Conservation (phyloP, 2,329 filamentous ascomycete species). For the Exophiala xenobiotica region DNA sequence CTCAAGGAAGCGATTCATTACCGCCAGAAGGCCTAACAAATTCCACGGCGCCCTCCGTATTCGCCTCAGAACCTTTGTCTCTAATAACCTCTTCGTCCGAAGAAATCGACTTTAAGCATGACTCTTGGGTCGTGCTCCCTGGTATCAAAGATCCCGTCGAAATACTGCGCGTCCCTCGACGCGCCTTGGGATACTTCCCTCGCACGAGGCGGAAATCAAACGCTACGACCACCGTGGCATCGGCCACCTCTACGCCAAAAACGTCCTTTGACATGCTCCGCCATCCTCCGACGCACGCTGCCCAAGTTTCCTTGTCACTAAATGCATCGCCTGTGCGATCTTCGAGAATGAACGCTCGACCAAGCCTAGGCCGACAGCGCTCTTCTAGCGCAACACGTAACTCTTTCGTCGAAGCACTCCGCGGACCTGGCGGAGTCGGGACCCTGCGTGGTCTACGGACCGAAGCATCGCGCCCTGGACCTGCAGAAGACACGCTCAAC, state of each 20-base stretch:
- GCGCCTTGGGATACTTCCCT: constrained; percentile 85
- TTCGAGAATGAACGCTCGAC: constrained; percentile 20
- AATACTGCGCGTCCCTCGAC: constrained; percentile 78
- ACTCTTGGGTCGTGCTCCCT: constrained; percentile 83
- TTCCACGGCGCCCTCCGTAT: constrained; percentile 10
- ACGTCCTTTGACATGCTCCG: constrained; percentile 32
- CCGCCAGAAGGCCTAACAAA: constrained; percentile 7
- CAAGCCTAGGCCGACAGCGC: constrained; percentile 33
- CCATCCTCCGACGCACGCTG: constrained; percentile 33
- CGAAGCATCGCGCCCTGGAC: constrained; percentile 55
- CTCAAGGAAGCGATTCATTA: not conserved
- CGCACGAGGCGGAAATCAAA: constrained; percentile 81
- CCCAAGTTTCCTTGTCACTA: constrained; percentile 32
- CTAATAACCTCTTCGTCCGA: constrained; percentile 27
- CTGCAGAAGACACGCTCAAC: constrained; percentile 80
- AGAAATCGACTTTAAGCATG: constrained; percentile 76
- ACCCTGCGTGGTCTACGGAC: constrained; percentile 71
- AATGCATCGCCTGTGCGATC: constrained; percentile 41
- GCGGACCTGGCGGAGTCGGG: constrained; percentile 83
- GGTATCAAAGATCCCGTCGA: constrained; percentile 70
- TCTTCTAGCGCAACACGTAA: constrained; percentile 33
- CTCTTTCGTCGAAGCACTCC: constrained; percentile 61
- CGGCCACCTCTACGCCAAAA: constrained; percentile 34
- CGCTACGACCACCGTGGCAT: constrained; percentile 59
- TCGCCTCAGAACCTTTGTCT: constrained; percentile 18